Evolutionary conservation across 331 rosid genomes (phyloP).

Genomic region (Stylosanthes scabra): DNA sequence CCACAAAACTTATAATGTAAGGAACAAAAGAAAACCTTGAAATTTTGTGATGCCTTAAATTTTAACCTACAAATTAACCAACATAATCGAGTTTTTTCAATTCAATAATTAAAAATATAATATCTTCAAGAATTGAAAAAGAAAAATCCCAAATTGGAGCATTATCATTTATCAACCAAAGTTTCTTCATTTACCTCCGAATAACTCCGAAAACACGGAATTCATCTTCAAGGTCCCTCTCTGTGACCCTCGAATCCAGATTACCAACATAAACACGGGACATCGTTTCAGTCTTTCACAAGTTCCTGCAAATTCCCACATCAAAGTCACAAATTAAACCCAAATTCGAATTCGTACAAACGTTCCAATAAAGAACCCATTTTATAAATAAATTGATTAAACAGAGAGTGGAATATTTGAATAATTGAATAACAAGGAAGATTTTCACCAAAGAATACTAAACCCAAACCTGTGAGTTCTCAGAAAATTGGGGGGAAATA

Average conservation of each 20-base stretch:
- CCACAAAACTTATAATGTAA: neutral
- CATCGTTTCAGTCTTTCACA: slow-evolving; percentile 50
- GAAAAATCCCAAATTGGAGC: neutral
- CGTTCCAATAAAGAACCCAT: neutral
- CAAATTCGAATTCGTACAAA: neutral
- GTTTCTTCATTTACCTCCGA: slow-evolving; percentile 58
- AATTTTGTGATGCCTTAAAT: neutral
- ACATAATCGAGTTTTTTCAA: neutral
- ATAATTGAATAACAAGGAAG: neutral
- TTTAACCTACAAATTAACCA: neutral
- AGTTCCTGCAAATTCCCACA: slow-evolving; percentile 43
- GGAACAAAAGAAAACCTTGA: neutral
- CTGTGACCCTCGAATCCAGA: slow-evolving; percentile 82
- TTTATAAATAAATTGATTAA: neutral
- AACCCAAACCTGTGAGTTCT: neutral
- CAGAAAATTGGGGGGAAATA: neutral
- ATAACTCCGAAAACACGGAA: slow-evolving; percentile 91
- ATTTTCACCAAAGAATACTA: neutral
- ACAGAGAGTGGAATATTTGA: neutral
- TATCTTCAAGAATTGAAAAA: neutral
- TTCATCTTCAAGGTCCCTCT: slow-evolving; percentile 94
- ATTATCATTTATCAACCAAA: neutral
- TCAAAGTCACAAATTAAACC: neutral
- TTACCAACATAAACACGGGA: slow-evolving; percentile 95
- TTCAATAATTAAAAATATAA: neutral